Percentiles rank a stretch among this genome's conserved stretches.
phyloP scores from a whole-genome alignment of 208 protist species.

The Zelonia costaricensis region DNA sequence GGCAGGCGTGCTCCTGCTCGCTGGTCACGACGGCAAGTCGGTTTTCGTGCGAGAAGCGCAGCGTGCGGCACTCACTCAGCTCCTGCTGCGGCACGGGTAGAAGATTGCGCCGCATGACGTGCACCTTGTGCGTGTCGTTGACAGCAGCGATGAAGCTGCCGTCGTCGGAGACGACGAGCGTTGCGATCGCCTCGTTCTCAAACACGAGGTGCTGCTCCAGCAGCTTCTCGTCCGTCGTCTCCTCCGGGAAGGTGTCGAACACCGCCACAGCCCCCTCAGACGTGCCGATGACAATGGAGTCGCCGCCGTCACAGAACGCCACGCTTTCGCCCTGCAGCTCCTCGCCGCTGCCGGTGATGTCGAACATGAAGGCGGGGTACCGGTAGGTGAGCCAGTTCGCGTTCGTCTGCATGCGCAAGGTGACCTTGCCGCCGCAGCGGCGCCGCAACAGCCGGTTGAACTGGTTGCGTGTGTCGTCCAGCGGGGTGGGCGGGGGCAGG shows the following conservation, averaged over 20 bases:
- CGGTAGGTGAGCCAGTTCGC: slow-evolving; percentile 73
- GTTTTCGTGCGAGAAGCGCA: slow-evolving; percentile 75
- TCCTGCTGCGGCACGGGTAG: slow-evolving; percentile 63
- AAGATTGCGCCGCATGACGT: slow-evolving; percentile 62
- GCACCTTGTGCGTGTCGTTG: slow-evolving; percentile 38
- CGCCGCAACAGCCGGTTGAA: slow-evolving; percentile 65
- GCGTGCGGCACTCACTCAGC: slow-evolving; percentile 49
- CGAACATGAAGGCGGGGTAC: slow-evolving; percentile 82
- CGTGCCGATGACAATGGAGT: slow-evolving; percentile 78
- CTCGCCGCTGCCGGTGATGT: slow-evolving; percentile 69
- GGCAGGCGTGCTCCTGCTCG: slow-evolving; percentile 60
- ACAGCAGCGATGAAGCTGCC: slow-evolving; percentile 55
- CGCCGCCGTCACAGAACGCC: slow-evolving; percentile 79
- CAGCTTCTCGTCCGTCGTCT: slow-evolving; percentile 65
- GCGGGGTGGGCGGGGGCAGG: slow-evolving; percentile 46
- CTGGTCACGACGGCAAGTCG: slow-evolving; percentile 55
- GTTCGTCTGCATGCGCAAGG: slow-evolving; percentile 51
- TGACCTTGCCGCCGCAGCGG: slow-evolving; percentile 50
- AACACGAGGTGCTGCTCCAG: slow-evolving; percentile 84
- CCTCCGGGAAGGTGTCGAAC: slow-evolving; percentile 85
- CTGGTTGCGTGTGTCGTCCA: slow-evolving; percentile 66
- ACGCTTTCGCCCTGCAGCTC: slow-evolving; percentile 75
- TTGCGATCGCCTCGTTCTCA: slow-evolving; percentile 69
- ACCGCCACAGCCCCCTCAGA: slow-evolving; percentile 76
- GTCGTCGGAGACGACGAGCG: slow-evolving; percentile 61